These are phyloP conservation scores for Phytophthora ramorum DNA, from an alignment of 352 stramenopile species.

Conservation along the genomic window DNA sequence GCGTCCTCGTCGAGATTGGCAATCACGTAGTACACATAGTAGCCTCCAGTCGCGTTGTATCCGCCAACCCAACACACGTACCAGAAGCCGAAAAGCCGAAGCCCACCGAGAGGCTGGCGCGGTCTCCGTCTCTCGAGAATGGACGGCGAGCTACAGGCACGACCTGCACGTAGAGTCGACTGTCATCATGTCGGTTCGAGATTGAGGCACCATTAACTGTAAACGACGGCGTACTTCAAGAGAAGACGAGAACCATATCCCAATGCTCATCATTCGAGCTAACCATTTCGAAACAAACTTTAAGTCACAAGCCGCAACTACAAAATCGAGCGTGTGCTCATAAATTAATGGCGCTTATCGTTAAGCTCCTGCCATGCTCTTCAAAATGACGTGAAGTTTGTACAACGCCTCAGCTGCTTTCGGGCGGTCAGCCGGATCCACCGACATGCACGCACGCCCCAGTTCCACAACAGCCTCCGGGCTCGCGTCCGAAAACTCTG, in stretches of 20 bases:
- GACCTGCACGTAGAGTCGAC: conserved; percentile 11
- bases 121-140: conserved; percentile 16
- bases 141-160: conserved; percentile 11
- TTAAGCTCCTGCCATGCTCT: conserved; percentile 11
- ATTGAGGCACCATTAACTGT: too few species aligned
- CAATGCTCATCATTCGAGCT: too few species aligned
- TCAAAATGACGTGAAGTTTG: conserved; percentile 34
- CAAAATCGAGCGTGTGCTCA: neutral
- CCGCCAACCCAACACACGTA: conserved; percentile 14
- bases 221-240: too few species aligned
- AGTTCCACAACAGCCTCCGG: conserved; percentile 23
- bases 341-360: conserved; percentile 19
- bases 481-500: conserved; percentile 31
- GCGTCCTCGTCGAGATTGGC: conserved; percentile 12
- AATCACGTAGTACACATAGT: conserved; percentile 10
- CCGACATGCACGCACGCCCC: conserved; percentile 22
- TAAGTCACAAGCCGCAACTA: too few species aligned
- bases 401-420: conserved; percentile 40
- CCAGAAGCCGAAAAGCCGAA: conserved; percentile 15
- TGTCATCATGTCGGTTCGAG: conserved; percentile 13
- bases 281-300: too few species aligned
- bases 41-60: conserved; percentile 20
- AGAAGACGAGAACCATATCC: too few species aligned
- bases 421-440: conserved; percentile 25
- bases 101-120: neutral